A percentile compares a stretch with the other conserved stretches of the same genome.
phyloP scores from a whole-genome alignment of 2,329 filamentous ascomycete species.

The Trichoderma sp. region DNA sequence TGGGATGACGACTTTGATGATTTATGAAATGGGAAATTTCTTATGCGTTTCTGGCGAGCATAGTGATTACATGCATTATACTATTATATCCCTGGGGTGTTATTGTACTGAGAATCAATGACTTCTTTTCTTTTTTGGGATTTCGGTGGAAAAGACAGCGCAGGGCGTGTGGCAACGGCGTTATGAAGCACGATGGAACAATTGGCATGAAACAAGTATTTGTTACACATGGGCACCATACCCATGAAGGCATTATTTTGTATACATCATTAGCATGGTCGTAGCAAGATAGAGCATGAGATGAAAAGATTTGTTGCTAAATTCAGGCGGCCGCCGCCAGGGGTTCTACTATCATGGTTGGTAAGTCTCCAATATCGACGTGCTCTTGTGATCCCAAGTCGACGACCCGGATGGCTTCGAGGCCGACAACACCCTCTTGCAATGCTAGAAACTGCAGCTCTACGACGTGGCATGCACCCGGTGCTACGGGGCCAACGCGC shows the following conservation, averaged over 20 bases:
- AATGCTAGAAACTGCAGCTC: constrained; percentile 71
- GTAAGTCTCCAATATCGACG: constrained; percentile 72
- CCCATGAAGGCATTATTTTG: background rate
- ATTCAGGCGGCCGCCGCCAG: constrained; percentile 22
- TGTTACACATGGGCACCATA: background rate
- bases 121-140: background rate
- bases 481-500: constrained; percentile 67
- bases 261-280: background rate
- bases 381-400: constrained; percentile 73
- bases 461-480: constrained; percentile 70
- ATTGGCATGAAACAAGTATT: background rate
- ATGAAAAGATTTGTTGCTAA: background rate
- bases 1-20: constrained; percentile 58
- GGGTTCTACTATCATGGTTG: constrained; percentile 59
- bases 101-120: constrained; percentile 15
- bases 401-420: constrained; percentile 71
- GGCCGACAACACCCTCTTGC: constrained; percentile 60
- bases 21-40: constrained; percentile 30
- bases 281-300: background rate
- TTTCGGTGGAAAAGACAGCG: background rate
- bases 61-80: constrained; percentile 14
- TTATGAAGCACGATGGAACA: background rate
- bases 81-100: constrained; percentile 10
- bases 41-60: constrained; percentile 15
- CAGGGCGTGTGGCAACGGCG: background rate